Base-by-base conservation (phyloP, 2,329 filamentous ascomycete species). In the Ambrosiella cleistominuta region DNA sequence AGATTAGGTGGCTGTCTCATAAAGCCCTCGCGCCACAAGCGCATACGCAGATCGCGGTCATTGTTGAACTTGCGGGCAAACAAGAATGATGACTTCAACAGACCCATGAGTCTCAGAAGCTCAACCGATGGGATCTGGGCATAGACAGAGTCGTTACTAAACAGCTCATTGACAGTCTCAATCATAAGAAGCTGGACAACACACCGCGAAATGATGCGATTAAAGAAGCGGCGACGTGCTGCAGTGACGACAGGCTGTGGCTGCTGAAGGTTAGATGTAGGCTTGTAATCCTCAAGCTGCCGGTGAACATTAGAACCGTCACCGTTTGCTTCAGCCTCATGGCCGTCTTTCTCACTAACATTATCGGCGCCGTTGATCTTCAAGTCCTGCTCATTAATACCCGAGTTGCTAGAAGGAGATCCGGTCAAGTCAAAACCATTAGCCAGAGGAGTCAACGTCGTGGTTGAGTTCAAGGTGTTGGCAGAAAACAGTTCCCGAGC, bases 1-100 rank as follows among this genome's bases (percentile, higher is more conserved):
- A 99, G 76, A 66, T 99, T 99, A 2, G 93, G 93, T 13, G 93
- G 91, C 68, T 98, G 93, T 72, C 95, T 95, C 93, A 99, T 99
- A 76, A 98, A 99, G 0, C 94, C 93, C 69, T 98, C 93, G 55
- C 89, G 79, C 88, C 94, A 98, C 15, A 99, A 76, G 15, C 88
- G 82, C 78, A 95, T 95, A 51, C 93, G 83, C 42, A 99, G 75
- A 64, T 97, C 93, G 70, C 95, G 95, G 71, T 98, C 90, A 62
- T 89, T 88, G 69, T 99, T 99, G 76, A 99, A 99, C 65, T 85
- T 86, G 66, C 94, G 90, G 50, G 94, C 93, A 64, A 99, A 99
- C 61, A 94, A 82, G 71, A 95, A 98, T 36, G 86, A 93, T 68
- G 94, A 93, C 72, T 98, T 98, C 37, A 99, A 77, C 1, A 98